A percentile compares a stretch with the other conserved stretches of the same genome.
phyloP scores from a whole-genome alignment of 2,329 filamentous ascomycete genomes.

The Camillea tinctor region DNA sequence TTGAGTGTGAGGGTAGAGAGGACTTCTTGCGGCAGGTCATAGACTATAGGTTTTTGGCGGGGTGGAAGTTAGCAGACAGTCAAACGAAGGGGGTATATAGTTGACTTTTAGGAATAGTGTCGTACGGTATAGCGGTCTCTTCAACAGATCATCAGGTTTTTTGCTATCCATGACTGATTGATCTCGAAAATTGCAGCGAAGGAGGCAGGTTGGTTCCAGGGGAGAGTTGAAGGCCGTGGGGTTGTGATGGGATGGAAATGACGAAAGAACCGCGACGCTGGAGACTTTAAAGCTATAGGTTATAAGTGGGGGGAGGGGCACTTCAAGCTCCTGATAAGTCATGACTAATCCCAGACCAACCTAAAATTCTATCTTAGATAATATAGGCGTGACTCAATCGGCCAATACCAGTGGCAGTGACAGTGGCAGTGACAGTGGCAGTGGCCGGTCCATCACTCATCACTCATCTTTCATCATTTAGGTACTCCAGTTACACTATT shows the following conservation, averaged over 20 bases:
- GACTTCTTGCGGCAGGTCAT: conserved; percentile 76
- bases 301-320: neutral
- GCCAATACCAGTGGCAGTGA: neutral
- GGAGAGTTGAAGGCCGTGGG: no score
- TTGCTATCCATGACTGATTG: conserved; percentile 34
- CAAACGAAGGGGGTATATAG: neutral
- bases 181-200: neutral
- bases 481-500: no score
- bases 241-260: neutral
- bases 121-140: conserved; percentile 52
- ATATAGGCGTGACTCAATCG: neutral
- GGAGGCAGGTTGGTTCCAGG: no score
- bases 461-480: no score
- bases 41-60: conserved; percentile 62
- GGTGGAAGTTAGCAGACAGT: conserved; percentile 19
- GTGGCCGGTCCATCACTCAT: no score
- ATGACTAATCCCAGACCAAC: no score
- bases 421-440: no score
- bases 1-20: conserved; percentile 65
- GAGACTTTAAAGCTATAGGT: neutral
- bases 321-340: no score
- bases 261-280: neutral
- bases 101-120: neutral
- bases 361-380: no score
- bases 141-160: conserved; percentile 45